Base-by-base conservation (phyloP, 116 monocot species). In the Iris pallida region DNA sequence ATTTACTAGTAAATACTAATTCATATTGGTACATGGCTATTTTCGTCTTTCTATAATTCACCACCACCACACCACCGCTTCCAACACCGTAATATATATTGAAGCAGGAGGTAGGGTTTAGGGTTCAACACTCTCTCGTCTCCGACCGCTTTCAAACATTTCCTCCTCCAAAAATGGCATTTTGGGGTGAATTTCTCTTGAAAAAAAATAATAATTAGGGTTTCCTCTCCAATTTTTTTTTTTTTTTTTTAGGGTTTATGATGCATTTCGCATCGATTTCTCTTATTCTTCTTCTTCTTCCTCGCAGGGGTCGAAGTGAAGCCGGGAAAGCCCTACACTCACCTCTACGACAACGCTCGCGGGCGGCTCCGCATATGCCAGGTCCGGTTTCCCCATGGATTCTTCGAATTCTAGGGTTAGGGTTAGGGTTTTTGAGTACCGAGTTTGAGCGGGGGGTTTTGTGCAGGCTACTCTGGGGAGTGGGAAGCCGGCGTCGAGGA, bases 301-400 rank as follows among this genome's bases (percentile, higher is more conserved):
- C 46, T 7, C 20, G 53, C 62, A 97, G 97, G 92, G 4, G 70
- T 82, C 40, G 92, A 92, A 49, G 75, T 97, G 72, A 86, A 78
- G 75, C 86, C 98, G 0, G 90, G 87, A 19, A 90, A 78, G n/a
- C 80, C 93, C 13, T 93, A 84, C 57, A 86, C 75, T 43, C 88
- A 83, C 30, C 18, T 8, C 30, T 75, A 69, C 57, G 82, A 84
- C 64, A 12, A 63, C 2, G 43, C 65, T 13, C 66, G 68, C 14
- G 93, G 98, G 2, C 70, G 88, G 74, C 90, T 98, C 43, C 90
- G 90, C 14, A 55, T 98, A 64, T 74, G 84, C 30, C 93, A 90
- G 98, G 98, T 93, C 18, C 10, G 42, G 10, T 52, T 44, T 60
- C 42, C 6, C 30, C 30, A 3, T 3, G 30, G 30, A 30, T 3